Base-by-base conservation (phyloP, 140 eudicot species). In the Erigeron philadelphicus region DNA sequence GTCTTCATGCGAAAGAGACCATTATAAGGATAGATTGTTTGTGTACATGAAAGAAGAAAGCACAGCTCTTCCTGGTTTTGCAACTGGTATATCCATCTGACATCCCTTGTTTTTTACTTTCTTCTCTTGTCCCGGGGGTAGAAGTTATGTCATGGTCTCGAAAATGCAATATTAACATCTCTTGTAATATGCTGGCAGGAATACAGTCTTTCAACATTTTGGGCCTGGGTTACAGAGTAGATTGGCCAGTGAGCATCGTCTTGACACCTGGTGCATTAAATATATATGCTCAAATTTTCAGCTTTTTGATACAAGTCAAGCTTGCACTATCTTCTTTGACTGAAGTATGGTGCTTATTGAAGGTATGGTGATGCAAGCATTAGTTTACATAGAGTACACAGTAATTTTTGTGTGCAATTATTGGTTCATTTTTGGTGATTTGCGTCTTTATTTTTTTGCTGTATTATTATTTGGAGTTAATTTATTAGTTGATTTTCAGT, bases 1-100 rank as follows among this genome's bases (percentile, higher is more conserved):
- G 81, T 92, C 95, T 75, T 92, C 98, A 71, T 89, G 96, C 67
- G 96, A 92, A 78, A 79, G 85, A 53, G 98, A 92, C 74, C 78
- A 50, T 48, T 58, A 84, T 73, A 92, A 86, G 77, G 95, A 88
- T 68, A 85, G 95, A 25, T 72, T 92, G 35, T 92, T 80, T 17
- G 84, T 84, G 65, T 92, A 84, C 81, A 64, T 79, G 79, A 88
- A 88, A 72, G 80, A 80, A 64, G 70, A 79, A 42, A 60, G 55
- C 62, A 67, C 75, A 47, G 57, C 79, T 58, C 74, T 78, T 70
- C 62, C 92, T 50, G 72, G 81, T 67, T 80, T 89, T 81, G 67
- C 86, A 61, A 72, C 76, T 57, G 98, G 96, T 86, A 86, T 48
- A 7, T 49, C 11, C 7, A 58, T 6, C 4, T 54, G 54, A 68